A percentile compares a stretch with the other conserved stretches of the same genome.
Evolutionary conservation across 164 flowering plant genomes (phyloP).

Genomic region (Kalanchoe fedtschenkoi): DNA sequence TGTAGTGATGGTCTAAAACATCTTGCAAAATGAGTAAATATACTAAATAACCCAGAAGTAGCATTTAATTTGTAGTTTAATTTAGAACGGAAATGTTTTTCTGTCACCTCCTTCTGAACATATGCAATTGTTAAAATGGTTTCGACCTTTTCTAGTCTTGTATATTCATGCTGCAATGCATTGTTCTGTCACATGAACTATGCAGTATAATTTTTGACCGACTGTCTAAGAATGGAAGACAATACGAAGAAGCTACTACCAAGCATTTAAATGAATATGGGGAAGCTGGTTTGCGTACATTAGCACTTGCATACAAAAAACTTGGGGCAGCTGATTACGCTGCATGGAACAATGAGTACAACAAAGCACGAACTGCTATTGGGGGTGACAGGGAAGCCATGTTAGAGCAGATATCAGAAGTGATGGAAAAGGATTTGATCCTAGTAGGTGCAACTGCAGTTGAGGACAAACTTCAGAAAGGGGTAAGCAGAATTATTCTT

Average conservation of each 20-base stretch:
- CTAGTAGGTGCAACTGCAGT: slow-evolving; percentile 52
- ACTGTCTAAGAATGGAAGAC: slow-evolving; percentile 33
- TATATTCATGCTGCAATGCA: neutral
- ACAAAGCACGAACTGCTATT: slow-evolving; percentile 33
- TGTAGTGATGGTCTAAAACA: too few species aligned
- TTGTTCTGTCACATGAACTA: neutral
- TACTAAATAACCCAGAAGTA: too few species aligned
- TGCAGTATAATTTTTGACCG: slow-evolving; percentile 49
- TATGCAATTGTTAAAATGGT: too few species aligned
- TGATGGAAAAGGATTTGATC: slow-evolving; percentile 47
- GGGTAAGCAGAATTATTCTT: slow-evolving; percentile 20
- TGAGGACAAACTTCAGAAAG: slow-evolving; percentile 58
- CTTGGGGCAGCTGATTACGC: slow-evolving; percentile 29
- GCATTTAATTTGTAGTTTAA: too few species aligned
- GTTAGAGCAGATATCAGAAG: slow-evolving; percentile 40
- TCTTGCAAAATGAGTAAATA: too few species aligned
- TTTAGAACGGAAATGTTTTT: too few species aligned
- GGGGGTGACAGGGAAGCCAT: slow-evolving; percentile 44
- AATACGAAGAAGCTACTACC: slow-evolving; percentile 25
- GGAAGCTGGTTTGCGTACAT: slow-evolving; percentile 51
- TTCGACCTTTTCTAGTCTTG: too few species aligned
- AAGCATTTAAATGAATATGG: slow-evolving; percentile 37
- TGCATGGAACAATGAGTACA: slow-evolving; percentile 31
- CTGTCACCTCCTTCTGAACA: too few species aligned
- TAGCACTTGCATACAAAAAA: slow-evolving; percentile 39